Evolutionary conservation across 1,139 yeast genomes (phyloP).

Genomic region (Blastobotrys serpentis): DNA sequence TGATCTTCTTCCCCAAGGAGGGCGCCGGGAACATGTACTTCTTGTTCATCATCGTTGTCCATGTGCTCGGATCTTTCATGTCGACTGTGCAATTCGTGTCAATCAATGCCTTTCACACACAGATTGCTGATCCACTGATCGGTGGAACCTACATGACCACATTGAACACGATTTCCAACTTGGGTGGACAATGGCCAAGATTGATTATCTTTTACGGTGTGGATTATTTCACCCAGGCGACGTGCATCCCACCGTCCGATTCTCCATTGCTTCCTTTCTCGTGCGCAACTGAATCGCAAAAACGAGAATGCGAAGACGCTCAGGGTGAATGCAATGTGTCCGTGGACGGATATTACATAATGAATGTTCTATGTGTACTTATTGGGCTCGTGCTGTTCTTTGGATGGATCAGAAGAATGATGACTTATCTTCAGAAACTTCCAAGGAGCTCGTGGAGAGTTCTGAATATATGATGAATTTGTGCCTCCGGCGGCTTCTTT

Average conservation of each 20-base stretch:
- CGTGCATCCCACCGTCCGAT: conserved; percentile 45
- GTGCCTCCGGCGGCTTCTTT: not conserved
- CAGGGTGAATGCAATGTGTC: conserved; percentile 58
- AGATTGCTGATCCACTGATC: conserved; percentile 89
- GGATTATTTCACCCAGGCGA: conserved; percentile 68
- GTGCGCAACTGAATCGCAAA: conserved; percentile 45
- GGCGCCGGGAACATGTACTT: conserved; percentile 54
- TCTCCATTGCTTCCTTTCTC: conserved; percentile 33
- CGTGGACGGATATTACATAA: conserved; percentile 81
- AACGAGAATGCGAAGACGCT: conserved; percentile 48
- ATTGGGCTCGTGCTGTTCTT: conserved; percentile 68
- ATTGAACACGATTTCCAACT: conserved; percentile 82
- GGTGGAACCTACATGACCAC: conserved; percentile 99
- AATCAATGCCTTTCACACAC: conserved; percentile 90
- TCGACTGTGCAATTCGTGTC: conserved; percentile 94
- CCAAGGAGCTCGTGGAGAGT: conserved; percentile 74
- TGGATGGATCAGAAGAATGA: conserved; percentile 62
- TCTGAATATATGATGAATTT: conserved; percentile 13
- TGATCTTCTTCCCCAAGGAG: conserved; percentile 64
- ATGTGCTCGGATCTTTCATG: conserved; percentile 85
- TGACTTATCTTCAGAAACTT: conserved; percentile 56
- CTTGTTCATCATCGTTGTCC: conserved; percentile 70
- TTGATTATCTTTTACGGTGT: conserved; percentile 73
- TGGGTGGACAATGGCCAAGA: conserved; percentile 98
- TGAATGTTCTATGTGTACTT: conserved; percentile 67